phyloP scores from a whole-genome alignment of 768 basidiomycete species.

The Hygrocybe punicea region DNA sequence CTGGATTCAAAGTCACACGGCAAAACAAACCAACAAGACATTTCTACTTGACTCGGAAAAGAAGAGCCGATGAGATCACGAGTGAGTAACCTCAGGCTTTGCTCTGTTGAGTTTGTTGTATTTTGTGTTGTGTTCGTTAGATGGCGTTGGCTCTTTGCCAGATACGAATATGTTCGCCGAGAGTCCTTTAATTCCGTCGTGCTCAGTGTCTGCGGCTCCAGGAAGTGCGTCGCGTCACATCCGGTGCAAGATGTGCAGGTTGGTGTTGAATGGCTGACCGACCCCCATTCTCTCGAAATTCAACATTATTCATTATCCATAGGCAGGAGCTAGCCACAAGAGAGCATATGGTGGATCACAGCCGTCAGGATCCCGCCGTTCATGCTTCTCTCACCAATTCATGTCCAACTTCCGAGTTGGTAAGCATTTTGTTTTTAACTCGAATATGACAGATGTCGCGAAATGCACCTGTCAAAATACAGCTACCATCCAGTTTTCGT shows the following conservation, averaged over 20 bases:
- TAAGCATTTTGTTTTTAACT: too few relatives aligned
- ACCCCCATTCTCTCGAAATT: not conserved
- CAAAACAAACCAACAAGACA: slow-evolving; percentile 68
- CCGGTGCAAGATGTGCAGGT: slow-evolving; percentile 92
- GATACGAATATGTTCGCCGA: slow-evolving; percentile 74
- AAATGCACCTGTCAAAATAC: too few relatives aligned
- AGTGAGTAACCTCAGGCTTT: slow-evolving; percentile 44
- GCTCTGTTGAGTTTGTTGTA: not conserved
- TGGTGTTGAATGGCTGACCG: slow-evolving; percentile 10
- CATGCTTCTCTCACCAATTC: slow-evolving; percentile 27
- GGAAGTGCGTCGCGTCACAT: slow-evolving; percentile 56
- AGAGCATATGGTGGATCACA: slow-evolving; percentile 94
- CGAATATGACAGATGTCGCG: too few relatives aligned
- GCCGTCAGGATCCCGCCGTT: slow-evolving; percentile 39
- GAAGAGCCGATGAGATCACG: slow-evolving; percentile 70
- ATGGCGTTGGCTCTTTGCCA: slow-evolving; percentile 67
- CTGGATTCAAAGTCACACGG: slow-evolving; percentile 63
- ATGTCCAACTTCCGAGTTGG: not conserved
- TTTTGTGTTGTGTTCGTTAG: slow-evolving; percentile 39
- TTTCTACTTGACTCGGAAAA: slow-evolving; percentile 70
- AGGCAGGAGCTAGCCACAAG: slow-evolving; percentile 82
- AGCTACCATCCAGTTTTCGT: too few relatives aligned
- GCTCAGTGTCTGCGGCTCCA: slow-evolving; percentile 60
- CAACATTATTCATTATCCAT: not conserved
- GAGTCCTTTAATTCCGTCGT: slow-evolving; percentile 61